A percentile compares a stretch with the other conserved stretches of the same genome.
Conservation (phyloP, 2,329 filamentous ascomycete species). For the Exserohilum rostratum region DNA sequence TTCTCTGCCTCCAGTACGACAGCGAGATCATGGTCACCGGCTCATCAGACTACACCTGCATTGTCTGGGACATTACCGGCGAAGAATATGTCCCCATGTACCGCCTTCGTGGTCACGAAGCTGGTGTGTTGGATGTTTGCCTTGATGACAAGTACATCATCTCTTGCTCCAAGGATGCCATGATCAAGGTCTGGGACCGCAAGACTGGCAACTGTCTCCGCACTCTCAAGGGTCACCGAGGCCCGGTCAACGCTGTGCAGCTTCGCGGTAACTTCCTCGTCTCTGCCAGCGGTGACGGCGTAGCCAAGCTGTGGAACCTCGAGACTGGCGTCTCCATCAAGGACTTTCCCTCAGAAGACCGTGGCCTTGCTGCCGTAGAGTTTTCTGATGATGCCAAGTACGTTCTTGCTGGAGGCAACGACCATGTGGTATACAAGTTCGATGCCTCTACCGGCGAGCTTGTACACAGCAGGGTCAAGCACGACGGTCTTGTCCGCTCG, state of each 20-base stretch:
- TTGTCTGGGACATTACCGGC: constrained; percentile 88
- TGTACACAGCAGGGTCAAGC: constrained; percentile 79
- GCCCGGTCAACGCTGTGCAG: constrained; percentile 95
- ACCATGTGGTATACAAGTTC: constrained; percentile 94
- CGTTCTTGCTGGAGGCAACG: constrained; percentile 92
- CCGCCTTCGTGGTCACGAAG: constrained; percentile 77
- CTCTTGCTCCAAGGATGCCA: constrained; percentile 94
- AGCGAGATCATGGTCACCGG: constrained; percentile 91
- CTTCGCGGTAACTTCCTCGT: constrained; percentile 91
- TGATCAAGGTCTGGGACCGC: constrained; percentile 93
- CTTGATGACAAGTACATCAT: constrained; percentile 93
- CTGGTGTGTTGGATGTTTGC: constrained; percentile 90
- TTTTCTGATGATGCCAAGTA: constrained; percentile 95
- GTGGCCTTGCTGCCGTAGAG: constrained; percentile 93
- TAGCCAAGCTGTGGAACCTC: constrained; percentile 95
- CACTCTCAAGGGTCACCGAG: constrained; percentile 81
- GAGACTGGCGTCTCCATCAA: constrained; percentile 86
- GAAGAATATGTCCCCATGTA: constrained; percentile 67
- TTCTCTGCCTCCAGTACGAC: constrained; percentile 94
- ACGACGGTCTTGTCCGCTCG: constrained; percentile 84
- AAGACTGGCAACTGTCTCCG: constrained; percentile 75
- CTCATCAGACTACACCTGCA: constrained; percentile 88
- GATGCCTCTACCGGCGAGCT: constrained; percentile 89
- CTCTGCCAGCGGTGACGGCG: constrained; percentile 90
- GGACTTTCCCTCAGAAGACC: constrained; percentile 88